A percentile compares a stretch with the other conserved stretches of the same genome.
Conservation (phyloP, 495 filamentous ascomycete species). For the Daldinia decipiens region DNA sequence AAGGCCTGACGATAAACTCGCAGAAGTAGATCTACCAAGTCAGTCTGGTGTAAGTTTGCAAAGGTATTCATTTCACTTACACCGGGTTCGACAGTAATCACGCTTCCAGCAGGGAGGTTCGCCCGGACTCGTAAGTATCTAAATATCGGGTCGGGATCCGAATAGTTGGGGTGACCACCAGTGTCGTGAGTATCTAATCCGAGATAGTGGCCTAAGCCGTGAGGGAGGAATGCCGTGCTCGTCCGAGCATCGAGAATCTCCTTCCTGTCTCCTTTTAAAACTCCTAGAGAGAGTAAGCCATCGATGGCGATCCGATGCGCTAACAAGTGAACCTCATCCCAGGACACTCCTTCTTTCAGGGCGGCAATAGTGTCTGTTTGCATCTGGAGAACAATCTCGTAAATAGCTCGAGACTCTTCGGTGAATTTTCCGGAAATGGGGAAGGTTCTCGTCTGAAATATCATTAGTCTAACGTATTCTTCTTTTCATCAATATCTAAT, state of each 20-base stretch:
- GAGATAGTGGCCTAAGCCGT: conserved; percentile 90
- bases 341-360: conserved; percentile 79
- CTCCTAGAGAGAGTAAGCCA: conserved; percentile 78
- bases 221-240: conserved; percentile 89
- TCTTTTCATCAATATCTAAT: background rate
- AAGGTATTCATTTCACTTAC: conserved; percentile 56
- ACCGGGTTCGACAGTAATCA: conserved; percentile 92
- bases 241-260: conserved; percentile 79
- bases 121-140: conserved; percentile 85
- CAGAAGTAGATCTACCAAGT: conserved; percentile 85
- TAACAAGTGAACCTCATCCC: conserved; percentile 83
- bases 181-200: conserved; percentile 97
- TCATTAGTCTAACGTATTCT: conserved; percentile 18
- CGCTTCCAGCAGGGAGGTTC: conserved; percentile 74
- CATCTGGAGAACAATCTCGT: conserved; percentile 88
- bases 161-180: conserved; percentile 86
- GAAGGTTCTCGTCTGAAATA: conserved; percentile 76
- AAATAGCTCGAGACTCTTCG: conserved; percentile 77
- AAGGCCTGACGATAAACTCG: conserved; percentile 88
- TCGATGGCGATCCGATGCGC: conserved; percentile 86
- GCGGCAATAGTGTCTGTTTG: conserved; percentile 77
- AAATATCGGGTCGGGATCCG: conserved; percentile 85
- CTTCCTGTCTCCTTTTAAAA: conserved; percentile 72
- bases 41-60: conserved; percentile 17
- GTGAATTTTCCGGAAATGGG: conserved; percentile 82